A percentile compares a stretch with the other conserved stretches of the same genome.
phyloP scores from a whole-genome alignment of 1,284 basidiomycete species.

The Ceratobasidium papillatum region DNA sequence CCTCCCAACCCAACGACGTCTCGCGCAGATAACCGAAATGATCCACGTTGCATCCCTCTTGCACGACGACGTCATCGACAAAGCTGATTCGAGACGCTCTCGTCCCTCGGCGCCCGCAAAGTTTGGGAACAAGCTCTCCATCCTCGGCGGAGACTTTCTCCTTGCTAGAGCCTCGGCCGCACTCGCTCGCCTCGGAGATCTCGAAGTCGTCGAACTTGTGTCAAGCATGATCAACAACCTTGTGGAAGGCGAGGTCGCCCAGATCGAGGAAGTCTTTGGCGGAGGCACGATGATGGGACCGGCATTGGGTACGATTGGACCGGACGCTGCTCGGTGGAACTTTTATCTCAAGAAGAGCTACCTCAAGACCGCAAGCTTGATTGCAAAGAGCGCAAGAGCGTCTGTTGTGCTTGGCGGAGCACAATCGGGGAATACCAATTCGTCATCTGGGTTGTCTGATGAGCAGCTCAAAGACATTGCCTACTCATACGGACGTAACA shows the following conservation, averaged over 20 bases:
- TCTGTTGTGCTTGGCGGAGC: constrained; percentile 91
- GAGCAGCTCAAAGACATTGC: constrained; percentile 93
- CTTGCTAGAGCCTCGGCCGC: constrained; percentile 91
- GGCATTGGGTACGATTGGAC: constrained; percentile 47
- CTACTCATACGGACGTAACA: constrained; percentile 88
- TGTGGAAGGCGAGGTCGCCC: constrained; percentile 96
- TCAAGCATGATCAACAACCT: constrained; percentile 93
- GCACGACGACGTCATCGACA: constrained; percentile 96
- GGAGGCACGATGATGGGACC: constrained; percentile 18
- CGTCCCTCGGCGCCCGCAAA: constrained; percentile 84
- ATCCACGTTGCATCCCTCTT: constrained; percentile 96
- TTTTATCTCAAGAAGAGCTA: constrained; percentile 95
- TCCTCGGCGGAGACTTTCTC: constrained; percentile 95
- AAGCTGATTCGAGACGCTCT: constrained; percentile 82
- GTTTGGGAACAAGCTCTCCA: constrained; percentile 95
- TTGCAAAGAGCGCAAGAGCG: constrained; percentile 92
- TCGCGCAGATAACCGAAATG: constrained; percentile 98
- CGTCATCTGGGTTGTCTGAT: constrained; percentile 50
- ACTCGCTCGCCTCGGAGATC: constrained; percentile 84
- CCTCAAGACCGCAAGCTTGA: constrained; percentile 94
- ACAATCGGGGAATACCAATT: constrained; percentile 52
- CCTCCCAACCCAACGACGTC: constrained; percentile 88
- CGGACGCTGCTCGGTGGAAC: constrained; percentile 68
- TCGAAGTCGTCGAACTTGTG: constrained; percentile 93
- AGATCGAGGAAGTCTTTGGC: constrained; percentile 64